Percentiles rank a stretch among this genome's conserved stretches.
phyloP scores from a whole-genome alignment of 352 stramenopile genomes.

The Globisporangium emineosum region DNA sequence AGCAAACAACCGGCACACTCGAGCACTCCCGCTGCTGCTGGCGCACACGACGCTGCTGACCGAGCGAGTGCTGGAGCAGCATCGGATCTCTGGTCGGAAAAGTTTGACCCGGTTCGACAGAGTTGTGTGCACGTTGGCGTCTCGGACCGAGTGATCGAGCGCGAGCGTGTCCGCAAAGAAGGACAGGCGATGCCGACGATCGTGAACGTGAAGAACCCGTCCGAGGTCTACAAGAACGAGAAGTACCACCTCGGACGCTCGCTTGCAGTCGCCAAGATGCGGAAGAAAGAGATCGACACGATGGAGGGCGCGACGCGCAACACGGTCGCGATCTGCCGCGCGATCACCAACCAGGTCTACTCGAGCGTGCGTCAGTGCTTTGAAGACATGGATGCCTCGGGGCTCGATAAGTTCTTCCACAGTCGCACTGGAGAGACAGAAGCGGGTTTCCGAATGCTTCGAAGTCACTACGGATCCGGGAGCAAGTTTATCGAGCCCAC shows the following conservation, averaged over 20 bases:
- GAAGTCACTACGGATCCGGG: conserved; percentile 43
- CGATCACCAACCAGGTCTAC: conserved; percentile 49
- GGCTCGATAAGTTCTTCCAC: conserved; percentile 44
- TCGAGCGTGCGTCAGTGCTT: conserved; percentile 49
- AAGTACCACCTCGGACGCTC: conserved; percentile 58
- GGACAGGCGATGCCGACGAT: conserved; percentile 21
- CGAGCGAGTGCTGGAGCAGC: not conserved
- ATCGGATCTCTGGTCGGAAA: conserved; percentile 32
- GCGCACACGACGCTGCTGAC: not conserved
- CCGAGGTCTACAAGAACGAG: conserved; percentile 61
- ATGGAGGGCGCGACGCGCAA: conserved; percentile 68
- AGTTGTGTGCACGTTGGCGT: conserved; percentile 70
- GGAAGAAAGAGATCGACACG: conserved; percentile 43
- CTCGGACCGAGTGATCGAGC: conserved; percentile 60
- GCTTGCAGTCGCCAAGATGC: conserved; percentile 37
- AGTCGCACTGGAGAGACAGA: conserved; percentile 41
- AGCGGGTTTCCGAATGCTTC: conserved; percentile 65
- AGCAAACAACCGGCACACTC: conserved; percentile 8
- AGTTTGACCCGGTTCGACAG: conserved; percentile 55
- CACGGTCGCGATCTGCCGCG: conserved; percentile 49
- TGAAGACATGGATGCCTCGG: conserved; percentile 36
- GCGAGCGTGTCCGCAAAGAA: conserved; percentile 29
- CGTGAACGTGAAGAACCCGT: conserved; percentile 49
- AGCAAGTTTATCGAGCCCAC: conserved; percentile 46
- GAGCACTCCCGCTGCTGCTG: not conserved